phyloP scores from a whole-genome alignment of 345 rosid species.

The Abelmoschus esculentus region DNA sequence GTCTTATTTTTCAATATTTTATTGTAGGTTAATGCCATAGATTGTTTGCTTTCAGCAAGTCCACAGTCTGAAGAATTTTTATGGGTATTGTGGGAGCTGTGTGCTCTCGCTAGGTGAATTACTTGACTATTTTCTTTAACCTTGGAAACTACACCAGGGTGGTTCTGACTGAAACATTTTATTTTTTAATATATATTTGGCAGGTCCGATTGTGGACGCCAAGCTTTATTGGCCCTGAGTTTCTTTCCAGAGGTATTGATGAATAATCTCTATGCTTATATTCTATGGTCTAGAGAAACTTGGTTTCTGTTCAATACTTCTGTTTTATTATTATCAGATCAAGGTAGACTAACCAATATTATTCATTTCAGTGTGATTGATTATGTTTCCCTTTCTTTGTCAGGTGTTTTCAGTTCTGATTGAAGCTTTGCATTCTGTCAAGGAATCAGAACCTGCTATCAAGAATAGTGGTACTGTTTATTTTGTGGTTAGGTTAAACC shows the following conservation, averaged over 20 bases:
- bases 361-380: slow-evolving; percentile 15
- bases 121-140: neutral
- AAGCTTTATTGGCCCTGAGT: slow-evolving; percentile 75
- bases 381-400: neutral
- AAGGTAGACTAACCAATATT: slow-evolving; percentile 9
- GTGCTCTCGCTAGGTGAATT: slow-evolving; percentile 78
- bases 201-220: slow-evolving; percentile 94
- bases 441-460: slow-evolving; percentile 63
- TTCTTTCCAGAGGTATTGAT: slow-evolving; percentile 77
- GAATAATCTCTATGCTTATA: neutral
- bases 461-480: slow-evolving; percentile 47
- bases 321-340: neutral
- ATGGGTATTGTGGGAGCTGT: slow-evolving; percentile 95
- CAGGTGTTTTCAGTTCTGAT: slow-evolving; percentile 73
- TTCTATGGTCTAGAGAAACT: neutral
- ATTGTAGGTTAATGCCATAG: slow-evolving; percentile 70
- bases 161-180: slow-evolving; percentile 14
- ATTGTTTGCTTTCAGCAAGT: slow-evolving; percentile 64
- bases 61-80: slow-evolving; percentile 90
- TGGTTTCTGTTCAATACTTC: slow-evolving; percentile 9
- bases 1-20: slow-evolving; percentile 7
- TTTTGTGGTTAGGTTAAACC: slow-evolving; percentile 9
- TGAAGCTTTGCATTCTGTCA: slow-evolving; percentile 77
- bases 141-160: slow-evolving; percentile 1
- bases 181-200: slow-evolving; percentile 18